Conservation (phyloP, 1,284 basidiomycete species). For the Fomitopsis palustris region DNA sequence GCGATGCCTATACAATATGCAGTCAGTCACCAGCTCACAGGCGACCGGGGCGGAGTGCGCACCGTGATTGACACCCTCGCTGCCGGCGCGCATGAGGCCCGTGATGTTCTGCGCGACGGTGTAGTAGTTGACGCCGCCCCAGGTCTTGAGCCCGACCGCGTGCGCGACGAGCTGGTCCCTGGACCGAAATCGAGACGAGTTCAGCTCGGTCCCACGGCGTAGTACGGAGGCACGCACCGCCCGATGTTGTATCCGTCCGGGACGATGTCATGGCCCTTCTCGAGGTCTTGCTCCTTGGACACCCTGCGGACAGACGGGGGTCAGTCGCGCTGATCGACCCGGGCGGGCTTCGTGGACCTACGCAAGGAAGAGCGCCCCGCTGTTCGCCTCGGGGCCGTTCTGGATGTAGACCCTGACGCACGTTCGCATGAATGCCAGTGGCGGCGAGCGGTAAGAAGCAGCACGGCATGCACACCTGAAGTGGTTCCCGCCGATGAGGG, state of each 20-base stretch:
- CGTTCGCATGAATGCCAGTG: neutral
- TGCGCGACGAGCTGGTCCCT: conserved; percentile 42
- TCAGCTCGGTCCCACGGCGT: neutral
- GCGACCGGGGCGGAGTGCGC: conserved; percentile 1
- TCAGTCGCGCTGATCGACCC: neutral
- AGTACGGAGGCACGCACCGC: conserved; percentile 24
- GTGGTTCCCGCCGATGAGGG: conserved; percentile 63
- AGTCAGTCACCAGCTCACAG: neutral
- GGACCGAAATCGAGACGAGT: neutral
- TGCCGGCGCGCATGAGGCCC: conserved; percentile 49
- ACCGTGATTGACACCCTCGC: conserved; percentile 46
- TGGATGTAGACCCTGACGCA: conserved; percentile 61
- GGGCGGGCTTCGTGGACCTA: conserved; percentile 28
- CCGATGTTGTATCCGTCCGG: conserved; percentile 57
- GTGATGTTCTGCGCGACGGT: conserved; percentile 45
- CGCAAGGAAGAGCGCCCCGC: conserved; percentile 68
- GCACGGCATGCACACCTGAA: conserved; percentile 39
- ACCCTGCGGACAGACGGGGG: conserved; percentile 34
- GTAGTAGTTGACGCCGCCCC: conserved; percentile 43
- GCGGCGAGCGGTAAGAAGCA: neutral
- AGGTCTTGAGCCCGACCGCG: conserved; percentile 41
- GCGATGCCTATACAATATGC: conserved; percentile 34
- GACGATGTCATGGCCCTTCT: conserved; percentile 45
- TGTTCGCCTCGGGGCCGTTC: conserved; percentile 58
- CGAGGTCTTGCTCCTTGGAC: conserved; percentile 52